Percentiles rank a stretch among this genome's conserved stretches.
Evolutionary conservation across 176 grass and related monocot species (phyloP).

Genomic region (Eleusine coracana): DNA sequence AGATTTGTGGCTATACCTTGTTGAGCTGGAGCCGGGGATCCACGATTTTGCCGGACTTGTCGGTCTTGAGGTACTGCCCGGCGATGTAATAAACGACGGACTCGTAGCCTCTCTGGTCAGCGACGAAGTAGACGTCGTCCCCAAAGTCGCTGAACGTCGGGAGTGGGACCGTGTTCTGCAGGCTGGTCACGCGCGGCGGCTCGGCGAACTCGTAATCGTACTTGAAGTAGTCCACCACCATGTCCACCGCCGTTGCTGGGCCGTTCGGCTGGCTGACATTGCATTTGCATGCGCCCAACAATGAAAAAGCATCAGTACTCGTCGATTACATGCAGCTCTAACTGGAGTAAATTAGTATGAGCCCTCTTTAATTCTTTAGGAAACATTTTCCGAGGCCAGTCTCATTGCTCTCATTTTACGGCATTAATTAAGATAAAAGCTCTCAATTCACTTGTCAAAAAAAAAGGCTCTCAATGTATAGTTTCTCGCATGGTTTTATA

Average conservation of each 20-base stretch:
- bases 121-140: conserved; percentile 62
- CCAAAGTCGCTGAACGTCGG: conserved; percentile 51
- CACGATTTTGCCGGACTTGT: conserved; percentile 39
- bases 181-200: conserved; percentile 61
- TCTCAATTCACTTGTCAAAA: too few relatives aligned
- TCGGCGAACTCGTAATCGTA: conserved; percentile 62
- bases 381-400: too few relatives aligned
- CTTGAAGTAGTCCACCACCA: conserved; percentile 71
- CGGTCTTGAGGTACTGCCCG: conserved; percentile 51
- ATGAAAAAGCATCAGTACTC: too few relatives aligned
- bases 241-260: conserved; percentile 49
- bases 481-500: too few relatives aligned
- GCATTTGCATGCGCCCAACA: too few relatives aligned
- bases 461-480: too few relatives aligned
- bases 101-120: conserved; percentile 58
- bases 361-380: too few relatives aligned
- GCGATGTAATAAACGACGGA: conserved; percentile 58
- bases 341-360: too few relatives aligned
- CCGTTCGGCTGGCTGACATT: conserved; percentile 8
- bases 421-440: too few relatives aligned
- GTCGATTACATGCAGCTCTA: too few relatives aligned
- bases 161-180: conserved; percentile 59
- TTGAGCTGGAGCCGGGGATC: conserved; percentile 53
- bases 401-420: too few relatives aligned
- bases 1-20: conserved; percentile 27